Conservation (phyloP, 805 yeast species). For the Cyberlindnera petersonii region DNA sequence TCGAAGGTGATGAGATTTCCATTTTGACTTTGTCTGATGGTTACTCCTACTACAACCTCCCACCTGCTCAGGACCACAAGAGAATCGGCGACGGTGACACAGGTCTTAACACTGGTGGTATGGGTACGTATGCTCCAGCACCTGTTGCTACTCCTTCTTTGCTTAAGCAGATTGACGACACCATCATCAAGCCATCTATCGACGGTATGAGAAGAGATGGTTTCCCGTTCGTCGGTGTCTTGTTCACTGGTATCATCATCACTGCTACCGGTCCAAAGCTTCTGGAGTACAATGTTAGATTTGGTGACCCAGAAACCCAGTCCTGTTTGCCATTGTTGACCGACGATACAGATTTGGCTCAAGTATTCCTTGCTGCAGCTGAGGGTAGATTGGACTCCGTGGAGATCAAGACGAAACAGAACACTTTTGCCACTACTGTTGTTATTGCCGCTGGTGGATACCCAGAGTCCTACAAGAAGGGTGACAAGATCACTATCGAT, state of each 20-base stretch:
- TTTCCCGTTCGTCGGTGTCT: constrained; percentile 90
- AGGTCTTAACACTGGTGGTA: constrained; percentile 97
- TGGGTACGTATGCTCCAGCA: constrained; percentile 99
- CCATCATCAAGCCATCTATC: constrained; percentile 85
- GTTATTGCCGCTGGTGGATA: constrained; percentile 97
- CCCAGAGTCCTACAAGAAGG: constrained; percentile 83
- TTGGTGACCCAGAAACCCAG: constrained; percentile 99
- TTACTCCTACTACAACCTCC: constrained; percentile 82
- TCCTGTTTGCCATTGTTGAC: constrained; percentile 85
- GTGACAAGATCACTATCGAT: constrained; percentile 71
- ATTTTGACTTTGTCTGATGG: constrained; percentile 92
- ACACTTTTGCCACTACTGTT: constrained; percentile 81
- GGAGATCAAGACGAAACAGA: constrained; percentile 46
- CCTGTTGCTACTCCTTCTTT: constrained; percentile 85
- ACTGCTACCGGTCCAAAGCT: constrained; percentile 89
- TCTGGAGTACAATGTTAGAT: constrained; percentile 94
- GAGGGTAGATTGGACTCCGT: constrained; percentile 92
- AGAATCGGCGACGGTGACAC: constrained; percentile 89
- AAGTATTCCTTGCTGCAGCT: constrained; percentile 88
- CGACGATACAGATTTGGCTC: constrained; percentile 86
- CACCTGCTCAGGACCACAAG: constrained; percentile 98
- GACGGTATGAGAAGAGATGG: constrained; percentile 96
- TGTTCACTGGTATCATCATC: constrained; percentile 93
- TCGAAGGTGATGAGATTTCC: constrained; percentile 96
- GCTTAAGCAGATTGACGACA: constrained; percentile 62